Evolutionary conservation across 2,329 filamentous ascomycete genomes (phyloP).

Genomic region (Sporothrix protearum): DNA sequence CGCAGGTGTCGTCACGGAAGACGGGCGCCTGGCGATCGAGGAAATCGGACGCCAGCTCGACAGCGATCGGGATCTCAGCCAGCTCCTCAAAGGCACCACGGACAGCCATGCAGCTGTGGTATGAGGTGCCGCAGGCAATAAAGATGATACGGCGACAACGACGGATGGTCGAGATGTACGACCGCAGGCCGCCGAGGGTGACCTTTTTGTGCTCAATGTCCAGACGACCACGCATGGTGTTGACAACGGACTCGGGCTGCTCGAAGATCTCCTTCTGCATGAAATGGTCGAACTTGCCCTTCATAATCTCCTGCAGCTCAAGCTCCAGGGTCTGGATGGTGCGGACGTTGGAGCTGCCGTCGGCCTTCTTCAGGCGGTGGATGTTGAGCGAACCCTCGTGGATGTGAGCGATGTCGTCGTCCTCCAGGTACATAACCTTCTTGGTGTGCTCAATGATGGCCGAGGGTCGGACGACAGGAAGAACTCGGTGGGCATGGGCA

Average conservation of each 20-base stretch:
- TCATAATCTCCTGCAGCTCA: constrained; percentile 99
- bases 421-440: constrained; percentile 99
- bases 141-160: constrained; percentile 97
- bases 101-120: constrained; percentile 99
- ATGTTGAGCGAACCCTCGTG: constrained; percentile 99
- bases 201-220: constrained; percentile 92
- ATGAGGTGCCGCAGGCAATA: constrained; percentile 97
- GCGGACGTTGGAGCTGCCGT: constrained; percentile 93
- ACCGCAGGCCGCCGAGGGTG: constrained; percentile 89
- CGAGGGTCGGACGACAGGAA: constrained; percentile 97
- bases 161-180: constrained; percentile 94
- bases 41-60: constrained; percentile 97
- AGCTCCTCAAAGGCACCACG: constrained; percentile 97
- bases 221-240: constrained; percentile 98
- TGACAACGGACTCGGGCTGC: constrained; percentile 98
- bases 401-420: constrained; percentile 99
- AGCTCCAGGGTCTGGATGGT: constrained; percentile 98
- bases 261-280: constrained; percentile 99
- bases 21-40: constrained; percentile 93
- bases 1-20: constrained; percentile 98
- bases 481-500: constrained; percentile 97
- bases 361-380: constrained; percentile 93
- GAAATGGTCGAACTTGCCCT: constrained; percentile 99
- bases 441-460: constrained; percentile 99
- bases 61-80: constrained; percentile 94